Conservation (phyloP, 768 basidiomycete genomes). For the Leucocoprinus sp. region DNA sequence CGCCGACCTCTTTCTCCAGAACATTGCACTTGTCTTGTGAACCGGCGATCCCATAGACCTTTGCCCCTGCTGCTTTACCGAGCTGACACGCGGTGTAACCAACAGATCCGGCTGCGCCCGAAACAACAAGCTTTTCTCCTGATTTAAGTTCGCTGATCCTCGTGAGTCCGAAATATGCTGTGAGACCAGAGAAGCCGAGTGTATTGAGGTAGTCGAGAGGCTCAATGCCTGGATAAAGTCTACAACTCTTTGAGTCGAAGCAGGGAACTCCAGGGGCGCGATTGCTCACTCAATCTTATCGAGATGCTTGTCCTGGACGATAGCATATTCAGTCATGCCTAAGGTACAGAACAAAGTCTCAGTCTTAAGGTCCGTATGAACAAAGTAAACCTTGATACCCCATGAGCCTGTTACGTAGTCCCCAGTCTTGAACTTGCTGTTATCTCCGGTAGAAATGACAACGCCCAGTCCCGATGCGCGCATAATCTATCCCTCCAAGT, state of each 20-base stretch:
- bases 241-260: conserved; percentile 19
- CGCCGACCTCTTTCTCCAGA: conserved; percentile 78
- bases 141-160: conserved; percentile 74
- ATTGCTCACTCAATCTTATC: conserved; percentile 47
- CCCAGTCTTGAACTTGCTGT: conserved; percentile 50
- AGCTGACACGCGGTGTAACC: conserved; percentile 81
- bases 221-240: conserved; percentile 50
- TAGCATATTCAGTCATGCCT: conserved; percentile 77
- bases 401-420: conserved; percentile 57
- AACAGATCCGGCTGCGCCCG: conserved; percentile 88
- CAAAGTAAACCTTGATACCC: conserved; percentile 37
- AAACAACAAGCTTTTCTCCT: conserved; percentile 79
- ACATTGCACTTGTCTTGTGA: conserved; percentile 76
- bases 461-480: conserved; percentile 59
- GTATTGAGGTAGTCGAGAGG: conserved; percentile 76
- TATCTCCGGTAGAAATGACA: conserved; percentile 50
- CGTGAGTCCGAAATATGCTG: conserved; percentile 85
- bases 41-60: conserved; percentile 85
- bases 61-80: conserved; percentile 70
- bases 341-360: background rate
- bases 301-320: conserved; percentile 46
- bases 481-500: conserved; percentile 44
- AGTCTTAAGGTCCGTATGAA: background rate
- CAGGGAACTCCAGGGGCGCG: too few relatives aligned
- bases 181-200: conserved; percentile 71